phyloP scores from a whole-genome alignment of 345 rosid species.

The Trapa incisa region DNA sequence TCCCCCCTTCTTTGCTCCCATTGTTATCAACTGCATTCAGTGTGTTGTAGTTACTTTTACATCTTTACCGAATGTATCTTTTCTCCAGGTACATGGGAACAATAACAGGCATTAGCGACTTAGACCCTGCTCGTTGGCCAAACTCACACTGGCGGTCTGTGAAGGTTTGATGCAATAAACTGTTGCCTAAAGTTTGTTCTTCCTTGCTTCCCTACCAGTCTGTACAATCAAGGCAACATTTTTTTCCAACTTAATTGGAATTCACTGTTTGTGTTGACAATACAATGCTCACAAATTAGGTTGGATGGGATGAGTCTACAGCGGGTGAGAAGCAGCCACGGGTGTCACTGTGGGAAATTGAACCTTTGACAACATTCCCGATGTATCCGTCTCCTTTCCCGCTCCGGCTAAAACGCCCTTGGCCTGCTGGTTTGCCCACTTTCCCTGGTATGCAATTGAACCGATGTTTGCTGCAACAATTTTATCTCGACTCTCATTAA shows the following conservation, averaged over 20 bases:
- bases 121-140: conserved; percentile 62
- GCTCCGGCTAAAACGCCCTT: conserved; percentile 33
- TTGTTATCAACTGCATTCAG: background rate
- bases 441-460: conserved; percentile 20
- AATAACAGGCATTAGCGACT: conserved; percentile 59
- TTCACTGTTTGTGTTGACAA: background rate
- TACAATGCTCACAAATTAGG: conserved; percentile 16
- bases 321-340: conserved; percentile 51
- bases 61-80: background rate
- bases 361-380: conserved; percentile 43
- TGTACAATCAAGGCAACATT: background rate
- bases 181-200: background rate
- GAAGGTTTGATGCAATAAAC: conserved; percentile 23
- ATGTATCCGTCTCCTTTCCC: conserved; percentile 42
- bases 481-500: background rate
- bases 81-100: conserved; percentile 53
- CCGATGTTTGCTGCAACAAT: background rate
- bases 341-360: conserved; percentile 46
- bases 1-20: background rate
- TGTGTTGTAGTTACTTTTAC: background rate
- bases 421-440: conserved; percentile 34
- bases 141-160: conserved; percentile 71
- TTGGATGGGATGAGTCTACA: conserved; percentile 50
- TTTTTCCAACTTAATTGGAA: background rate
- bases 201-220: background rate